Conservation (phyloP, 345 rosid genomes). For the Aethionema arabicum region DNA sequence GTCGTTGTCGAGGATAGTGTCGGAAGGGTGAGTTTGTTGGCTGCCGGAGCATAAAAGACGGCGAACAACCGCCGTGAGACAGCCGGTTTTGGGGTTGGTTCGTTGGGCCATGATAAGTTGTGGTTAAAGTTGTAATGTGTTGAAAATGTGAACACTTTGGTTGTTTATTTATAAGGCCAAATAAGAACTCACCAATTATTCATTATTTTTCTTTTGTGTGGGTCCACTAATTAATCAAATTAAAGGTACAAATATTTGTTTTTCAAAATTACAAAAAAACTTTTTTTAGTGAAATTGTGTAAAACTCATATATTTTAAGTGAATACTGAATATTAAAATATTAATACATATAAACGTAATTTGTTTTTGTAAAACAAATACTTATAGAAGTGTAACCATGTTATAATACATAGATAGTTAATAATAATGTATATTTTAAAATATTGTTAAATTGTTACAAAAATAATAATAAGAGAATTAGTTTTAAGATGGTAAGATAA, state of each 20-base stretch:
- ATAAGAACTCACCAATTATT: not conserved
- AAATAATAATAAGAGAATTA: too few species aligned
- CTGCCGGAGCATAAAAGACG: constrained; percentile 64
- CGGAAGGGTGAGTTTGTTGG: constrained; percentile 71
- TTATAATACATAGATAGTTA: too few species aligned
- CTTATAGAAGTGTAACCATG: too few species aligned
- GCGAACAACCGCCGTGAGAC: constrained; percentile 57
- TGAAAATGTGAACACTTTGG: constrained; percentile 7
- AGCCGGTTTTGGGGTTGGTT: constrained; percentile 50
- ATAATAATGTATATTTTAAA: too few species aligned
- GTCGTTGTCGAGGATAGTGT: constrained; percentile 34
- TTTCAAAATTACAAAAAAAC: constrained; percentile 25
- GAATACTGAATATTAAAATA: too few species aligned
- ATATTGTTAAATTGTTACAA: too few species aligned
- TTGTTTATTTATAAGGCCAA: constrained; percentile 18
- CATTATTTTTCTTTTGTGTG: constrained; percentile 10
- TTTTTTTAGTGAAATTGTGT: not conserved
- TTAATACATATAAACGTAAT: too few species aligned
- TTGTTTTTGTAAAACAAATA: too few species aligned
- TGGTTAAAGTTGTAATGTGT: not conserved
- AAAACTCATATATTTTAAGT: not conserved
- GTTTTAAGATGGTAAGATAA: too few species aligned
- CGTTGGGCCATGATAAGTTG: constrained; percentile 38
- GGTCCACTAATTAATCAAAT: constrained; percentile 15
- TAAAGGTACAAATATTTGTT: constrained; percentile 32